Base-by-base conservation (phyloP, 805 yeast species). In the Yarrowia keelungensis region DNA sequence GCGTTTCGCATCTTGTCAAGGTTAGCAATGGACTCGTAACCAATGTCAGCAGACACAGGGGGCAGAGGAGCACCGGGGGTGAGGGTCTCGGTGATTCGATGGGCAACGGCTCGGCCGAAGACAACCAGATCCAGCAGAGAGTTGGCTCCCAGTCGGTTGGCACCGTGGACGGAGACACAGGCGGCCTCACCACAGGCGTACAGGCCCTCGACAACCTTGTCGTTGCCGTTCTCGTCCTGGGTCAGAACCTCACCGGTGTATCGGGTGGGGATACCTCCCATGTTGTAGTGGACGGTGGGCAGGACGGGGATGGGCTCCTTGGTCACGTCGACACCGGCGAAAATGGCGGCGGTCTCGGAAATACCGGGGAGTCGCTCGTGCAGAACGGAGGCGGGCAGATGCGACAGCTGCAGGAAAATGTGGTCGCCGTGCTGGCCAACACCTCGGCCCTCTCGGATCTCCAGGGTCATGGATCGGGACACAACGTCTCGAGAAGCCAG, bases 241-340 rank as follows among this genome's bases (percentile, higher is more conserved):
- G 91, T 91, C 72, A 94, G 79, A 67, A 88, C 98, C 83, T 94
- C 98, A 84, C 98, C 99, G 73, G 89, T 90, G 90, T 92, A 95
- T 81, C 89, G 91, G 74, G 99, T 95, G 80, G 99, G 99, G 74
- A 94, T 91, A 88, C 98, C 98, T 81, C 99, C 99, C 99, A 94
- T 94, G 83, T 94, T 94, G 85, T 95, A 94, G 83, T 94, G 99
- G 71, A 95, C 99, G 73, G 99, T 94, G 75, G 99, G 99, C 75
- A 95, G 82, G 75, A 94, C 93, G 75, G 98, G 99, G 79, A 95
- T 95, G 77, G 99, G 99, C 83, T 94, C 98, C 84, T 95, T 95
- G 70, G 99, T 95, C 73, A 94, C 98, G 81, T 94, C 99, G 73
- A 94, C 99, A 85, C 99, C 99, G 61, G 99, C 98, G 77, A 94